Percentiles rank a stretch among this genome's conserved stretches.
These are phyloP conservation scores for Talaromyces nanjingensis DNA, from an alignment of 495 filamentous ascomycete species.

Conservation along the genomic window DNA sequence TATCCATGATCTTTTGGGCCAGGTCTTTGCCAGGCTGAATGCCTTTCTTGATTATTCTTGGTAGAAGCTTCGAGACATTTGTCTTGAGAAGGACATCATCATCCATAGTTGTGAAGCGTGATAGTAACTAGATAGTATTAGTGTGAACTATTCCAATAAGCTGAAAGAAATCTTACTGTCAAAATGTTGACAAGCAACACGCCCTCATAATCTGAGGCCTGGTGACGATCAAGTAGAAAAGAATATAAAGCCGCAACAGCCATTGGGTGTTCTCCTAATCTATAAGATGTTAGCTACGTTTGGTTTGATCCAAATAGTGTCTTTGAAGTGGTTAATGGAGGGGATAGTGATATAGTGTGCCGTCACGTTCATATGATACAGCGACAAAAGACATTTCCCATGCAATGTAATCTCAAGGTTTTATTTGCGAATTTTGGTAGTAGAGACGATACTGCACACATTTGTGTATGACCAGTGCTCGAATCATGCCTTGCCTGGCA, in stretches of 20 bases:
- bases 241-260: slow-evolving; percentile 51
- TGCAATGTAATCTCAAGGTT: slow-evolving; percentile 2
- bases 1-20: slow-evolving; percentile 50
- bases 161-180: slow-evolving; percentile 30
- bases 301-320: background rate
- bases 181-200: slow-evolving; percentile 57
- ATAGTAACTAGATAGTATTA: slow-evolving; percentile 43
- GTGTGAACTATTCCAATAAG: background rate
- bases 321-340: background rate
- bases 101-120: slow-evolving; percentile 56
- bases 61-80: slow-evolving; percentile 58
- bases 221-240: slow-evolving; percentile 60
- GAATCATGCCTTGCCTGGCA: background rate
- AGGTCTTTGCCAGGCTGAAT: slow-evolving; percentile 52
- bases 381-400: background rate
- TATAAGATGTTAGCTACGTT: slow-evolving; percentile 29
- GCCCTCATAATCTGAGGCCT: slow-evolving; percentile 58
- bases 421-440: slow-evolving; percentile 3
- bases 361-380: background rate
- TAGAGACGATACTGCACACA: slow-evolving; percentile 4
- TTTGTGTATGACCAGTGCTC: background rate
- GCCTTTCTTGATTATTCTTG: slow-evolving; percentile 59
- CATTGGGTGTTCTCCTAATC: slow-evolving; percentile 51
- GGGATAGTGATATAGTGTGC: background rate
- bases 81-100: slow-evolving; percentile 55